Evolutionary conservation across 1,139 yeast genomes (phyloP).

Genomic region (Geotrichum cucujoidarum): DNA sequence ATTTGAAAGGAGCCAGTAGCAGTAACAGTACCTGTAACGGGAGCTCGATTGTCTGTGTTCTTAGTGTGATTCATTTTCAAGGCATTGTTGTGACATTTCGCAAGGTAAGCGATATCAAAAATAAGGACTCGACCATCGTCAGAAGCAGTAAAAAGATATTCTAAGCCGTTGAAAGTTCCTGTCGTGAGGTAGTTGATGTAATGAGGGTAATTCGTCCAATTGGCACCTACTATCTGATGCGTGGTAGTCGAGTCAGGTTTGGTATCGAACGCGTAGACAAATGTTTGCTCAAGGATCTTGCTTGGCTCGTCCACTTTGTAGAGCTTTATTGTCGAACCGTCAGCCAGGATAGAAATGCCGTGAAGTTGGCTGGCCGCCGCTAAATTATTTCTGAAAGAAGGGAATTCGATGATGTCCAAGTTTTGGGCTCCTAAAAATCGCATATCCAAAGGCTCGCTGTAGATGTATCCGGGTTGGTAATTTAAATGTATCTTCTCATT

Average conservation of each 20-base stretch:
- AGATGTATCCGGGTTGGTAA: conserved; percentile 11
- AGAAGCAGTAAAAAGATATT: conserved; percentile 43
- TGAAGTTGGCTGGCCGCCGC: conserved; percentile 23
- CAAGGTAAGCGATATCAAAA: conserved; percentile 39
- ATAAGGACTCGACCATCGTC: conserved; percentile 56
- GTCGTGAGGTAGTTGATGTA: conserved; percentile 48
- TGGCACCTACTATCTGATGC: conserved; percentile 27
- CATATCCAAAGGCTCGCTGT: conserved; percentile 19
- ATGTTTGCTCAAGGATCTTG: conserved; percentile 20
- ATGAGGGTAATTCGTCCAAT: conserved; percentile 44
- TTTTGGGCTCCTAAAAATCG: conserved; percentile 20
- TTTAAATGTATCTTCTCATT: conserved; percentile 5
- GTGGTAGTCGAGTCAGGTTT: conserved; percentile 24
- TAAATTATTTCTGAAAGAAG: conserved; percentile 28
- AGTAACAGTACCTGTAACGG: neutral
- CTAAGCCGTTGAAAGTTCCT: conserved; percentile 22
- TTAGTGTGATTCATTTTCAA: neutral
- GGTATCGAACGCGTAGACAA: conserved; percentile 21
- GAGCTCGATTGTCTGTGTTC: conserved; percentile 2
- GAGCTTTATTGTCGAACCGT: conserved; percentile 22
- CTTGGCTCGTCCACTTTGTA: conserved; percentile 24
- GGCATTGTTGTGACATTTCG: neutral
- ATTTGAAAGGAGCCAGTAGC: conserved; percentile 10
- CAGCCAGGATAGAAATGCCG: conserved; percentile 25
- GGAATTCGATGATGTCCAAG: conserved; percentile 19